phyloP scores from a whole-genome alignment of 305 asterid species.

The Fraxinus floribunda region DNA sequence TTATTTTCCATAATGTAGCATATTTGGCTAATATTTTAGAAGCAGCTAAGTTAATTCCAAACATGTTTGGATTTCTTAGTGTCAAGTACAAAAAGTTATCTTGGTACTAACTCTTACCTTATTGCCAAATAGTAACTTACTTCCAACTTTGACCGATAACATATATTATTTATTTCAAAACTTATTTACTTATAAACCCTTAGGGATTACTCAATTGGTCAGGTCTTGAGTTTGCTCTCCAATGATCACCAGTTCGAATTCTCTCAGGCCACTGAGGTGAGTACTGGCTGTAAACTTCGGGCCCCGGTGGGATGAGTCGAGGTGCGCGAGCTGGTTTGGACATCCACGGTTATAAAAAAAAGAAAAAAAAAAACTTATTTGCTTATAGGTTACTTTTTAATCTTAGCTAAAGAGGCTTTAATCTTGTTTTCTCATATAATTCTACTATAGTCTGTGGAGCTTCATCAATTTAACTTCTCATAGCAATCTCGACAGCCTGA shows the following conservation, averaged over 20 bases:
- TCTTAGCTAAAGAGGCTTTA: neutral
- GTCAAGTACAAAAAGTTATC: neutral
- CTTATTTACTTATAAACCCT: neutral
- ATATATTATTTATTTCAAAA: neutral
- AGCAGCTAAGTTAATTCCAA: neutral
- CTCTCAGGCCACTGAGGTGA: too few species aligned
- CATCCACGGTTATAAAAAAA: too few species aligned
- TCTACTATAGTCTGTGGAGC: neutral
- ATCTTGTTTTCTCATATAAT: neutral
- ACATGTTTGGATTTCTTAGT: neutral
- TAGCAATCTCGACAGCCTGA: conserved; percentile 50
- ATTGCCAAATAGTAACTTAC: neutral
- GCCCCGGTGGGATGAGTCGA: too few species aligned
- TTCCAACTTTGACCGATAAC: neutral
- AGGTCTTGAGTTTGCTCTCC: too few species aligned
- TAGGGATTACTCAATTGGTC: too few species aligned
- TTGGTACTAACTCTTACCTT: neutral
- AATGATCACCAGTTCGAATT: too few species aligned
- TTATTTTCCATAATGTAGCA: neutral
- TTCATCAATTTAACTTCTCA: conserved; percentile 2
- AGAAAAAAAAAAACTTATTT: too few species aligned
- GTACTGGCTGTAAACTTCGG: too few species aligned
- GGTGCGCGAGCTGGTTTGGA: too few species aligned
- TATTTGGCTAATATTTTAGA: neutral
- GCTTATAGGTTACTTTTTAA: neutral